Evolutionary conservation across 345 rosid genomes (phyloP), one percentile per base, ranked within the genome.

Genomic region (Corchorus capsularis): DNA sequence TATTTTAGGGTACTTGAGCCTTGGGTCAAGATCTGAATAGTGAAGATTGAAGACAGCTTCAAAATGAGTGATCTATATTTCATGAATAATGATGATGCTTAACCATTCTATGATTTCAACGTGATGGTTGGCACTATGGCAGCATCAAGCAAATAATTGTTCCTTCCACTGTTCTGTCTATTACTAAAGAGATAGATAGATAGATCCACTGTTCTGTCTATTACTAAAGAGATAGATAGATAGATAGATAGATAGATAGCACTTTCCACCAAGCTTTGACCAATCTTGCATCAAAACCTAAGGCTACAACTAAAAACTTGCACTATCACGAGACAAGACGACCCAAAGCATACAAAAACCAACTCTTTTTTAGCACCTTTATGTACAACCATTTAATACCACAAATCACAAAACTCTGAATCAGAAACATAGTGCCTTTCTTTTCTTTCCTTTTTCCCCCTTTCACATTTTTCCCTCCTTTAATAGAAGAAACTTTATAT

Each of bases 341-440:
- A 22, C 17, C 34, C 8, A 39, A 4, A 34, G n/a, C 34, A 52
- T 11, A 4, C 47, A 39, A 71, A 34, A 55, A 7, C 63, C 17
- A 55, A 37, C n/a, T 54, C 74, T 71, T 19, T 45, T 55, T 6
- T 6, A 54, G 35, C n/a, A 39, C 43, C 39, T 45, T 41, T 60
- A 59, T 73, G 27, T 72, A 83, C 78, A 75, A 45, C 63, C 74
- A n/a, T 9, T 63, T 61, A 43, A 41, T 46, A 52, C 79, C 57
- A 19, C 61, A 62, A 62, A 14, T 47, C 6, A 55, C 78, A 69
- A 74, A 80, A 78, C 80, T 55, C 69, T 8, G 60, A 68, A 67
- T 55, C 69, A 73, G 20, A 53, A 64, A 49, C 54, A 75, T 46
- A 46, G 49, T 15, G 53, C 16, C 52, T 39, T 45, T 11, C 27